Percentiles rank a stretch among this genome's conserved stretches.
Evolutionary conservation across 1,139 yeast species (phyloP).

Genomic region (Candida tropicalis): DNA sequence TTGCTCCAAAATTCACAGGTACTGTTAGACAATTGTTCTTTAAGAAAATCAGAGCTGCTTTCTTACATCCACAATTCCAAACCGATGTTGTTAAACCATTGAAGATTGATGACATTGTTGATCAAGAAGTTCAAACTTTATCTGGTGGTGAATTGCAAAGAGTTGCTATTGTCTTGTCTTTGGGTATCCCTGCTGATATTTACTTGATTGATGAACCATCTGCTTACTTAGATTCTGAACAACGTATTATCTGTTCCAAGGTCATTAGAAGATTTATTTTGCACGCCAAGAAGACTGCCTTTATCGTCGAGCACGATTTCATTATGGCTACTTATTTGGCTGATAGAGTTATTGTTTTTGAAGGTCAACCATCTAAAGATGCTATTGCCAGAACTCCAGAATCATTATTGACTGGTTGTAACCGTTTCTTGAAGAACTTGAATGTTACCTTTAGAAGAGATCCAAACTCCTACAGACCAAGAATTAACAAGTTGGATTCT

Average conservation of each 20-base stretch:
- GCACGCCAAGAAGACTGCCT: conserved; percentile 97
- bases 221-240: conserved; percentile 98
- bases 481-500: conserved; percentile 95
- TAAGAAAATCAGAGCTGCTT: conserved; percentile 92
- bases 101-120: conserved; percentile 89
- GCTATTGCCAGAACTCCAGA: conserved; percentile 88
- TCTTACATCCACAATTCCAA: conserved; percentile 96
- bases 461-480: conserved; percentile 96
- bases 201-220: conserved; percentile 98
- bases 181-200: conserved; percentile 94
- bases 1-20: conserved; percentile 97
- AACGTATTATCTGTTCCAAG: conserved; percentile 98
- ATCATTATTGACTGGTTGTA: conserved; percentile 94
- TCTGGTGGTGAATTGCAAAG: conserved; percentile 99
- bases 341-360: conserved; percentile 96
- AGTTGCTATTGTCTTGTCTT: conserved; percentile 93
- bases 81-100: conserved; percentile 97
- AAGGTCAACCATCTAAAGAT: conserved; percentile 86
- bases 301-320: conserved; percentile 99
- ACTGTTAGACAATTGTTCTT: conserved; percentile 96
- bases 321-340: conserved; percentile 99
- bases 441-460: conserved; percentile 99
- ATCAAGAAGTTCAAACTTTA: conserved; percentile 95
- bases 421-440: conserved; percentile 92
- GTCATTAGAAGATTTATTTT: conserved; percentile 95